Base-by-base conservation (phyloP, 2,329 filamentous ascomycete species). In the Hypoxylon sp. region DNA sequence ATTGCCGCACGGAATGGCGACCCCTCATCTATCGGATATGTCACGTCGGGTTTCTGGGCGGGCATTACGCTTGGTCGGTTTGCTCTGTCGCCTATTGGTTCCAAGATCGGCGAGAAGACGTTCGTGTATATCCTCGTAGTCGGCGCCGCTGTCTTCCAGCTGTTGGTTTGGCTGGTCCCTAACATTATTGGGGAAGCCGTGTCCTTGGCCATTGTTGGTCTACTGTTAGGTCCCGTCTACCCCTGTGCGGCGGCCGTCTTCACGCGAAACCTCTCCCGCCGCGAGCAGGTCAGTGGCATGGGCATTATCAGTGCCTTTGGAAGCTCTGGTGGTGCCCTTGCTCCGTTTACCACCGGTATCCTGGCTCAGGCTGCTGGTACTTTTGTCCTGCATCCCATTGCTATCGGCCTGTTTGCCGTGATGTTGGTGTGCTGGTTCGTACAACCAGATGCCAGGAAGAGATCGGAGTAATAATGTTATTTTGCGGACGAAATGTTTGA, bases 11-110 rank as follows among this genome's bases (percentile, higher is more conserved):
- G 93, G 40, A 83, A 89, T 63, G 93, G 92, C 13, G 85, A 91
- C 73, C 92, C 92, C 6, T 83, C 86, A 0, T 84, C 86, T 2
- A 92, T 96, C 17, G 93, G 94, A 37, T 96, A 96, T 78, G 92
- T 96, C 22, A 94, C 92, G 1, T 85, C 92, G 1, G 86, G 90
- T 10, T 90, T 90, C 79, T 89, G 90, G 90, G 89, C 81, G 1
- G 92, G 93, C 65, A 93, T 95, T 75, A 94, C 92, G 0, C 77
- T 93, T 0, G 92, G 92, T 1, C 88, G 94, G 1, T 93, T 96
- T 79, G 75, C 89, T 14, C 86, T 97, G 10, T 89, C 90, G 0
- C 87, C 88, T 10, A 84, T 90, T 0, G 91, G 91, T 3, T 86
- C 90, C 59, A 85, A 83, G 37, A 79, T 95, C 13, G 93, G 93